Evolutionary conservation across 23 red algal species (phyloP), one percentile per base, ranked within the genome.

Genomic region (Gracilaria vermiculophylla): DNA sequence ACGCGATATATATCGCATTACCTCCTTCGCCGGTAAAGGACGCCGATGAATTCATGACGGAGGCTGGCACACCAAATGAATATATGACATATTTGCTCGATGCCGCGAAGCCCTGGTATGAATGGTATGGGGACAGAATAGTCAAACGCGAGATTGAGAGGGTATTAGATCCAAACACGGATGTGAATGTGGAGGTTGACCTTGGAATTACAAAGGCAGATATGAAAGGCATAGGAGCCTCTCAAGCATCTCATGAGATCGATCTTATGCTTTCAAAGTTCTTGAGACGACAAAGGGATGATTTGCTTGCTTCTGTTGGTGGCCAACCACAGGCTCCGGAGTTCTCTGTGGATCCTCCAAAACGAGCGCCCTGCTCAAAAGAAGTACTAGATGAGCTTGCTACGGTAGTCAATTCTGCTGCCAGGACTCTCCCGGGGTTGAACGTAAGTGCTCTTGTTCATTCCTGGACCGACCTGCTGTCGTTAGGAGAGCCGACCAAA

Each of bases 11-110:
- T 32, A 64, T 90, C 50, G 85, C 82, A 17, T 48, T 80, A 27
- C 76, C 56, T 25, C 85, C 80, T 49, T 56, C 87, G 13, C 47
- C 48, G 8, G 65, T 74, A 33, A 95, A 95, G 65, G 85, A 90
- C 76, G 85, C 66, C 9, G 93, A 84, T 62, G 93, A 90, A 43
- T 95, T 90, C 75, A 57, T 95, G 28, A 85, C 21, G 29, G 72
- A 83, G 12, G 64, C 39, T 44, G 88, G 67, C 0, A 62, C 77
- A 25, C 74, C 51, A 1, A 62, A 82, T 34, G 88, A 80, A 51
- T 92, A 92, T 52, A 45, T 89, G 23, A 54, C 69, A 37, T 64
- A 78, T 33, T 25, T 89, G 15, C 43, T 51, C 33, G 70, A 62
- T 31, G 43, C 54, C 5, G 85, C 85, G 8, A 61, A 47, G 53